Percentiles rank a stretch among this genome's conserved stretches.
Conservation (phyloP, 169 alveolate species). For the Ichthyophthirius multifiliis region DNA sequence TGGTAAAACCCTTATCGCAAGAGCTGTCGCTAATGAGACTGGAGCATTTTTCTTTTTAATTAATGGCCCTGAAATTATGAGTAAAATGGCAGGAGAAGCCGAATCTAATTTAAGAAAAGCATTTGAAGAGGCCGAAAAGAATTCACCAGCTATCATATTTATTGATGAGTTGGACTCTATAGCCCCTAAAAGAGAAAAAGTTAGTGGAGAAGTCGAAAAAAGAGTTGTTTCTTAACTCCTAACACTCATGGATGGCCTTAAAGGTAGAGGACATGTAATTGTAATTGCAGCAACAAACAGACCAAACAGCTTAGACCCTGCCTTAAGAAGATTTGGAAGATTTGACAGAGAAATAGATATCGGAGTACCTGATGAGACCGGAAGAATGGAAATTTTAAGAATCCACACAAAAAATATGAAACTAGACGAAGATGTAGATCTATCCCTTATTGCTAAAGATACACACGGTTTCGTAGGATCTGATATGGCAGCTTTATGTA, state of each 20-base stretch:
- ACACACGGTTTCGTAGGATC: conserved; percentile 98
- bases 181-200: conserved; percentile 99
- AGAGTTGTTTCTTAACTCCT: conserved; percentile 98
- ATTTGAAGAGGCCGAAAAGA: conserved; percentile 97
- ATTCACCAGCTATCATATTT: conserved; percentile 99
- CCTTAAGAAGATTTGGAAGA: conserved; percentile 98
- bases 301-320: conserved; percentile 98
- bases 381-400: conserved; percentile 97
- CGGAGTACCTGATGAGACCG: conserved; percentile 99
- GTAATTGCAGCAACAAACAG: conserved; percentile 98
- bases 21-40: conserved; percentile 99
- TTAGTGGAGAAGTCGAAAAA: conserved; percentile 99
- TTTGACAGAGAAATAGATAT: conserved; percentile 98
- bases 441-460: conserved; percentile 97
- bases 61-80: conserved; percentile 98
- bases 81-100: conserved; percentile 99
- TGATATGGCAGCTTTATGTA: conserved; percentile 87
- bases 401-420: conserved; percentile 99
- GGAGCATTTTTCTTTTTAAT: conserved; percentile 96
- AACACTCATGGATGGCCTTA: conserved; percentile 99
- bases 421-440: conserved; percentile 96
- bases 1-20: conserved; percentile 99
- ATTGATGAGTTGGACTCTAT: conserved; percentile 99
- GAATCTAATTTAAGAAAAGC: conserved; percentile 97
- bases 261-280: conserved; percentile 99